Evolutionary conservation across 306 rosid species (phyloP), one percentile per base, ranked within the genome.

Genomic region (Fragaria nilgerrensis): DNA sequence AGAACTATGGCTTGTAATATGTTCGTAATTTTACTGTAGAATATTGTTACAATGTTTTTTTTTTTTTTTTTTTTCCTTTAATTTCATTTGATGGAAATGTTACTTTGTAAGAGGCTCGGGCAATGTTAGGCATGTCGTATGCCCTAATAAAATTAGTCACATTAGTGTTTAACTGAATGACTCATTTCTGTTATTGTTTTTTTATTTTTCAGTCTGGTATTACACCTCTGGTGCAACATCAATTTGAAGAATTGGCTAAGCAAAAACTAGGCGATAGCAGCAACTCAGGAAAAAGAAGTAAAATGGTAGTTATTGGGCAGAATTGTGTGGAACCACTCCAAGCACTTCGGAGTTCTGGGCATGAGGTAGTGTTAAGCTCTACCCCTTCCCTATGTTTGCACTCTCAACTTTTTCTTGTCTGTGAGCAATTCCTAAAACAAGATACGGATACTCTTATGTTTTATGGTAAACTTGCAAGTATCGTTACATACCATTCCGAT

Each of bases 271-370:
- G 86, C 70, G 88, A 75, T 69, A 83, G 36, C 65, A 75, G 32
- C 81, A 75, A 80, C 70, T 48, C 85, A 20, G 90, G 84, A 59
- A 81, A 85, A 76, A 86, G 84, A 85, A 87, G 91, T 64, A 91
- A 82, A 75, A 61, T 94, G 86, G 89, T 87, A 68, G 94, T 88
- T 82, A 86, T 92, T 67, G 99, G 99, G 81, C 97, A 92, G 87
- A 91, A 90, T 84, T 89, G 96, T 32, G 89, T 91, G 34, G 97
- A 92, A 50, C 94, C 97, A 63, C 97, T 95, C 76, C 97, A 92
- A 75, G 99, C 97, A 58, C 96, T 92, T 37, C 82, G 97, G 67
- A 82, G 73, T 67, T 84, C 83, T 25, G 94, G 97, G 72, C 88
- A 86, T 72, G 91, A 89, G 99, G 97, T 95, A 90, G 13, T 76